phyloP scores from a whole-genome alignment of 257 asterid genomes.

The Jacaranda copaia region DNA sequence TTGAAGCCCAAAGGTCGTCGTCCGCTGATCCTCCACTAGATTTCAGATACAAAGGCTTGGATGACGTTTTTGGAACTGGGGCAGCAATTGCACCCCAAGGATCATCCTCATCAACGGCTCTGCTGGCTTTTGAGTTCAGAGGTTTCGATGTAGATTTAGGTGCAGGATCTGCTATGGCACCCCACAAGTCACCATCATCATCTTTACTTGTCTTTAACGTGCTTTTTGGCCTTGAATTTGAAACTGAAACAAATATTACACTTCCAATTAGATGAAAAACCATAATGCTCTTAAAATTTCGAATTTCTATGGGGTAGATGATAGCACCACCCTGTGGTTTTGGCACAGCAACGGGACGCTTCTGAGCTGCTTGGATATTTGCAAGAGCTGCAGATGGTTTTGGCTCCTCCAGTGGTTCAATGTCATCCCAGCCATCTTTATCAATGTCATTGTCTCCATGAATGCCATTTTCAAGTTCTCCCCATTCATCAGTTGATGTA shows the following conservation, averaged over 20 bases:
- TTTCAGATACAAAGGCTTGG: conserved; percentile 55
- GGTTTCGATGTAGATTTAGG: conserved; percentile 58
- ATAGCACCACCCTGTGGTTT: conserved; percentile 69
- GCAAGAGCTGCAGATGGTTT: conserved; percentile 83
- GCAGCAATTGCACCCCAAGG: conserved; percentile 77
- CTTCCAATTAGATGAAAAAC: conserved; percentile 21
- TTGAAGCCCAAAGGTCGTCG: conserved; percentile 88
- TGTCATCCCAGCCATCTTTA: conserved; percentile 93
- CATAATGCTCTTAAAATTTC: conserved; percentile 5
- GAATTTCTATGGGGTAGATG: not conserved
- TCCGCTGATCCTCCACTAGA: conserved; percentile 52
- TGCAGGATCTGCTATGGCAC: conserved; percentile 64
- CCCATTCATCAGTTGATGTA: conserved; percentile 93
- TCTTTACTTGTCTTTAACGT: conserved; percentile 52
- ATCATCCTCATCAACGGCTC: conserved; percentile 59
- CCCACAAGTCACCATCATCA: conserved; percentile 75
- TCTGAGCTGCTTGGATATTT: conserved; percentile 92
- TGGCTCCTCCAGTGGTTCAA: conserved; percentile 87
- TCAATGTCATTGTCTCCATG: conserved; percentile 61
- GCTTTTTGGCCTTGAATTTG: conserved; percentile 64
- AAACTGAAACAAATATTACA: conserved; percentile 55
- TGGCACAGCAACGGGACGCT: conserved; percentile 72
- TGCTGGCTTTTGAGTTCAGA: conserved; percentile 47
- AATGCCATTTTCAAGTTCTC: conserved; percentile 84
- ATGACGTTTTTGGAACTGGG: conserved; percentile 65